These are phyloP conservation scores for Schizophyllum amplum DNA, from an alignment of 1,284 basidiomycete genomes.

Conservation along the genomic window DNA sequence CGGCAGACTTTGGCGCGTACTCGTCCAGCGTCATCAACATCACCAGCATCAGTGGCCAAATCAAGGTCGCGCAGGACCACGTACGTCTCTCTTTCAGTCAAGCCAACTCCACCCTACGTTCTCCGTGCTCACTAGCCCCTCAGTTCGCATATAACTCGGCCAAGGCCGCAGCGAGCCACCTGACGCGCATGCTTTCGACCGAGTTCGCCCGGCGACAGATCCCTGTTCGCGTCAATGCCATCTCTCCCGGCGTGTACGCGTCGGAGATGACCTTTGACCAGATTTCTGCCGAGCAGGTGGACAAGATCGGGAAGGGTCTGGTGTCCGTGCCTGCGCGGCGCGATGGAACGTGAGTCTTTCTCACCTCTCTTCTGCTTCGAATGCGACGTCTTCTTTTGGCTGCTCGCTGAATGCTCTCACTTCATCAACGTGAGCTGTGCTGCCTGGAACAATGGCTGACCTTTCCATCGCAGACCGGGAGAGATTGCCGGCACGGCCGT, in stretches of 20 bases:
- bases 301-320: conserved; percentile 48
- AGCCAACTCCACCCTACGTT: not conserved
- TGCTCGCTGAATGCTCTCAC: no score
- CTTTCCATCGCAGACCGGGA: conserved; percentile 33
- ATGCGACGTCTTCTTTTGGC: no score
- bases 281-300: conserved; percentile 40
- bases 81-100: conserved; percentile 30
- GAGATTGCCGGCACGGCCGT: conserved; percentile 72
- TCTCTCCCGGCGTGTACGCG: conserved; percentile 68
- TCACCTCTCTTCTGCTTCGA: not conserved
- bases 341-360: conserved; percentile 52
- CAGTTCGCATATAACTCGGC: conserved; percentile 75
- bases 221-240: conserved; percentile 61
- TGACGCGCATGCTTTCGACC: conserved; percentile 67
- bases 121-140: not conserved
- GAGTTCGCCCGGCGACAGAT: conserved; percentile 63
- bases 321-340: conserved; percentile 52
- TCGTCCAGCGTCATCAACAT: conserved; percentile 67
- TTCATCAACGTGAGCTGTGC: no score
- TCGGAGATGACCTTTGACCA: conserved; percentile 65
- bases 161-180: conserved; percentile 68
- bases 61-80: conserved; percentile 66
- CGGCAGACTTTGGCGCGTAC: conserved; percentile 42
- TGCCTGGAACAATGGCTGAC: no score
- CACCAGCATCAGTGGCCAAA: conserved; percentile 65